Evolutionary conservation across 2,329 filamentous ascomycete genomes (phyloP), one percentile per base, ranked within the genome.

Genomic region (Ophiocordyceps camponoti-saundersi): DNA sequence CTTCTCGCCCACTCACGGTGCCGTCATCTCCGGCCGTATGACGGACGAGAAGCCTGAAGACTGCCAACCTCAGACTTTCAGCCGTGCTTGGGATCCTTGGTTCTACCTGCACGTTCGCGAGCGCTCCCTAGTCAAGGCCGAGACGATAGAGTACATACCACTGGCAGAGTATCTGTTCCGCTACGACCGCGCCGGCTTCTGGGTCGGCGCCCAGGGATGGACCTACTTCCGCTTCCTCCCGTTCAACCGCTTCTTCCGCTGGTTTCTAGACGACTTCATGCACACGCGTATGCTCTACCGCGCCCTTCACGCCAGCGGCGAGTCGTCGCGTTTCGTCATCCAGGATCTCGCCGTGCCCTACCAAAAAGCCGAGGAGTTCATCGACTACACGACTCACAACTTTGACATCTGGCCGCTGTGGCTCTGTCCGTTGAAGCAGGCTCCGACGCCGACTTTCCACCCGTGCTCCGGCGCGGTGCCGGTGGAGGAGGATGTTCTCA

Each of bases 201-300:
- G 82, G 82, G 80, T 83, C 36, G 81, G 79, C 42, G 64, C 66
- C 7, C 73, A 73, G 15, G 79, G 77, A 3, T 85, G 82, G 59
- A 67, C 70, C 40, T 85, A 85, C 66, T 85, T 84, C 68, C 61
- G 61, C 43, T 65, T 69, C 41, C 72, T 79, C 2, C 81, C 81
- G 6, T 85, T 85, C 62, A 82, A 71, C 54, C 66, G 67, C 48
- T 70, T 75, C 59, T 81, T 77, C 42, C 75, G 81, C 50, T 80
- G 77, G 73, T 73, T 80, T 56, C 70, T 85, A 44, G 79, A 86
- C 64, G 78, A 82, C 63, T 85, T 85, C 56, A 60, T 82, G 53
- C 80, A 85, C 62, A 85, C 82, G 22, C 74, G 81, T 49, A 82
- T 84, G 75, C 71, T 85, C 47, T 86, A 85, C 66, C 77, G 77